Conservation (phyloP, 495 filamentous ascomycete species). For the Beverwykella pulmonaria region DNA sequence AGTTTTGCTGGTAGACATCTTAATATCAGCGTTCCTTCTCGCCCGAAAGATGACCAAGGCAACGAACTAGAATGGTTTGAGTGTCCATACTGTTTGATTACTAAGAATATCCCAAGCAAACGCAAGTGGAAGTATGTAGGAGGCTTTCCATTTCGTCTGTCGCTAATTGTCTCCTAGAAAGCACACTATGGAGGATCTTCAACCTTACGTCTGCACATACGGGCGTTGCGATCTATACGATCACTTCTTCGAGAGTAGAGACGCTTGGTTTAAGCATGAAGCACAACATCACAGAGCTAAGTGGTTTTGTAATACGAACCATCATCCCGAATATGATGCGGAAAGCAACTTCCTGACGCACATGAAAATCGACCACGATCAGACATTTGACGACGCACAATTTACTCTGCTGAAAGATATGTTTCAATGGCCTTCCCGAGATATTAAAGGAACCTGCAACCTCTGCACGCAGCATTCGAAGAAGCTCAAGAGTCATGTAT, state of each 20-base stretch:
- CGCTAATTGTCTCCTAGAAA: neutral
- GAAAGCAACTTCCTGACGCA: neutral
- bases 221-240: neutral
- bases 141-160: neutral
- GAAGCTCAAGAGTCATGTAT: too few relatives aligned
- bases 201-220: conserved; percentile 2
- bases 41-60: neutral
- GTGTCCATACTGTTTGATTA: conserved; percentile 12
- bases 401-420: too few relatives aligned
- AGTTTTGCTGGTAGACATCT: neutral
- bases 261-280: conserved; percentile 4
- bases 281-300: neutral
- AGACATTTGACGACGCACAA: too few relatives aligned
- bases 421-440: too few relatives aligned
- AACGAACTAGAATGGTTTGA: conserved; percentile 1
- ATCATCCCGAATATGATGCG: neutral
- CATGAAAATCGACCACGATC: conserved; percentile 6
- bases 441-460: too few relatives aligned
- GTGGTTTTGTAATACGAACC: neutral
- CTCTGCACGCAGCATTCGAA: too few relatives aligned
- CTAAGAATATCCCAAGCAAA: neutral
- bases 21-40: neutral
- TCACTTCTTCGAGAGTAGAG: neutral
- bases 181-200: neutral
- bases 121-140: conserved; percentile 12